Evolutionary conservation across 495 filamentous ascomycete species (phyloP).

Genomic region (Penicillium turbatum): DNA sequence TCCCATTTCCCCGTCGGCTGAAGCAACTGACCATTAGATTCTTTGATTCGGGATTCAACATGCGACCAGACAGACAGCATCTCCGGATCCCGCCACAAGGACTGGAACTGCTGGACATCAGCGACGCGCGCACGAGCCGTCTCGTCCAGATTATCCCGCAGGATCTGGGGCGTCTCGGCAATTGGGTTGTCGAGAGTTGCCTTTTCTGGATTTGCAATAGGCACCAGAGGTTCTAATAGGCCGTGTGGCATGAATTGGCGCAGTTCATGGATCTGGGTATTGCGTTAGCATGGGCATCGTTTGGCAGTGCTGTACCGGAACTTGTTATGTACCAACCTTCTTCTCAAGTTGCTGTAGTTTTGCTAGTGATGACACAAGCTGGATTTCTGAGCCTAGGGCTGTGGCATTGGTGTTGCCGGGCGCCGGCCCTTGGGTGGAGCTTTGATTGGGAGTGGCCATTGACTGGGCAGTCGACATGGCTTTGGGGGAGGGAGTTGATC

Average conservation of each 20-base stretch:
- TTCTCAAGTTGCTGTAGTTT: constrained; percentile 43
- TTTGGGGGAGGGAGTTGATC: neutral
- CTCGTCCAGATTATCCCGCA: constrained; percentile 27
- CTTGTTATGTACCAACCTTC: constrained; percentile 23
- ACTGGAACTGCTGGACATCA: constrained; percentile 32
- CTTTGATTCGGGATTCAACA: constrained; percentile 32
- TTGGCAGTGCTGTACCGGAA: neutral
- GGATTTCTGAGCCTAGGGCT: constrained; percentile 31
- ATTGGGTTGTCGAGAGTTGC: constrained; percentile 10
- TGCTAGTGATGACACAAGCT: constrained; percentile 41
- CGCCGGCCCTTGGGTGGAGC: neutral
- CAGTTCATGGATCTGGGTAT: constrained; percentile 38
- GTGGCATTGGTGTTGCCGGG: neutral
- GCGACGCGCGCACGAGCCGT: constrained; percentile 25
- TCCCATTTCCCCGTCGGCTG: constrained; percentile 42
- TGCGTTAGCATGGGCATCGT: constrained; percentile 4
- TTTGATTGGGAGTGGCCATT: constrained; percentile 5
- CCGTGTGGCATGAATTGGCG: constrained; percentile 40
- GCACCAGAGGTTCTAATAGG: constrained; percentile 33
- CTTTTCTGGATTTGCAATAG: constrained; percentile 28
- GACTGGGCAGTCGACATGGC: constrained; percentile 1
- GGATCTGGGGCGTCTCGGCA: constrained; percentile 26
- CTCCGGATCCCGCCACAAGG: constrained; percentile 35
- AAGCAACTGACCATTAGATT: constrained; percentile 34
- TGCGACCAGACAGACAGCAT: constrained; percentile 36